These are phyloP conservation scores for Leccinum griseonigrum DNA, from an alignment of 1,284 basidiomycete species.

Conservation along the genomic window DNA sequence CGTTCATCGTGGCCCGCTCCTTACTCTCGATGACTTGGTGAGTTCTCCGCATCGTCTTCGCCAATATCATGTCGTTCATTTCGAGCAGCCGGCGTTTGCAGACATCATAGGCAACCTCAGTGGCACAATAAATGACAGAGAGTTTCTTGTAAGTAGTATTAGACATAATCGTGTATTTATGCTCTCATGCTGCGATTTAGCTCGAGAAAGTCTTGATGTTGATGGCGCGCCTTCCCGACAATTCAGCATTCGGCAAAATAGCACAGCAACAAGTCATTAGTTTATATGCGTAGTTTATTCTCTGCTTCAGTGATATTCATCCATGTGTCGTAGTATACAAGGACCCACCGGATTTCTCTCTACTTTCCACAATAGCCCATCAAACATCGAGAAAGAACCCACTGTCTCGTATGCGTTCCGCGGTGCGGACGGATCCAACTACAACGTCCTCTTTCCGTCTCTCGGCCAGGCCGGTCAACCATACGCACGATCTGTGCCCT, in stretches of 20 bases:
- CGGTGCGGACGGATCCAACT: slow-evolving; percentile 56
- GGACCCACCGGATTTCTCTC: slow-evolving; percentile 54
- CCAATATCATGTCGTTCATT: neutral
- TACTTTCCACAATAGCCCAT: slow-evolving; percentile 11
- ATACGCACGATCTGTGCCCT: slow-evolving; percentile 72
- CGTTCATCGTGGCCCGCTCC: slow-evolving; percentile 18
- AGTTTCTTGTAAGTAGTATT: slow-evolving; percentile 46
- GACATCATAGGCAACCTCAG: slow-evolving; percentile 48
- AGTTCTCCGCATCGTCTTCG: slow-evolving; percentile 1
- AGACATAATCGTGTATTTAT: neutral
- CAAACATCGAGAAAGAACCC: neutral
- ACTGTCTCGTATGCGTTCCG: slow-evolving; percentile 48
- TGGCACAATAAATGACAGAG: slow-evolving; percentile 55
- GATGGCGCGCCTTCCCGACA: slow-evolving; percentile 49
- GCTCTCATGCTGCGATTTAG: slow-evolving; percentile 31
- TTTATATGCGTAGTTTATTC: slow-evolving; percentile 40
- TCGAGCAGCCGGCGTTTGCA: slow-evolving; percentile 43
- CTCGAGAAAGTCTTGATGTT: slow-evolving; percentile 53
- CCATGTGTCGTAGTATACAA: slow-evolving; percentile 40
- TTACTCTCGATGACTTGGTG: slow-evolving; percentile 22
- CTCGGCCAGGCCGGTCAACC: slow-evolving; percentile 61
- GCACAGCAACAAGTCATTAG: slow-evolving; percentile 48
- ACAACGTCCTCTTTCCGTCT: slow-evolving; percentile 52
- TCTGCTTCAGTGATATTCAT: neutral
- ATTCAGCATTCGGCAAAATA: slow-evolving; percentile 34